Percentiles rank a stretch among this genome's conserved stretches.
Conservation (phyloP, 1,284 basidiomycete genomes). For the Polyporus tsugae region DNA sequence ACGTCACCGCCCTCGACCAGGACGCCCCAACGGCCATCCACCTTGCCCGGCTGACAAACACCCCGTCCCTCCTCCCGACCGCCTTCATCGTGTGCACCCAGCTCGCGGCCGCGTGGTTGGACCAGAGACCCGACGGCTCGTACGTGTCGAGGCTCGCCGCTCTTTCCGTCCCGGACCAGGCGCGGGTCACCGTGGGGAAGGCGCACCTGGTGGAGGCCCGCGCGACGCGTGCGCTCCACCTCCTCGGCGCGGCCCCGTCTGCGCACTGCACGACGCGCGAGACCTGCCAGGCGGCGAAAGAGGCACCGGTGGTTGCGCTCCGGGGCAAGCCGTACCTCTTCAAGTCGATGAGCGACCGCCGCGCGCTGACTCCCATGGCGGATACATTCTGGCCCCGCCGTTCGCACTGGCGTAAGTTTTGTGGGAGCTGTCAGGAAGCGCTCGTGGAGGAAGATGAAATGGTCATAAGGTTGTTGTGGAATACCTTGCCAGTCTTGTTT, state of each 20-base stretch:
- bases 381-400: neutral
- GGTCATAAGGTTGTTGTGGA: neutral
- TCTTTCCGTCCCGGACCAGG: neutral
- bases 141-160: neutral
- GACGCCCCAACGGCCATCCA: slow-evolving; percentile 17
- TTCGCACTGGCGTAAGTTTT: neutral
- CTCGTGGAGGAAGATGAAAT: neutral
- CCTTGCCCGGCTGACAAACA: slow-evolving; percentile 17
- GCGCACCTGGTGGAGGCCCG: neutral
- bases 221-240: neutral
- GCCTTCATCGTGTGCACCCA: slow-evolving; percentile 18
- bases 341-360: neutral
- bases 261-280: neutral
- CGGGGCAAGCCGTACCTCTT: neutral
- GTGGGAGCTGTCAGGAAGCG: neutral
- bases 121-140: neutral
- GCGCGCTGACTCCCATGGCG: slow-evolving; percentile 3
- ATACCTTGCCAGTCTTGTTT: neutral
- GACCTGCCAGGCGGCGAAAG: neutral
- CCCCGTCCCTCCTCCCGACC: slow-evolving; percentile 14
- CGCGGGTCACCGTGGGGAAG: neutral
- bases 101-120: neutral
- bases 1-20: neutral
- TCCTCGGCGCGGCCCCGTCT: neutral
- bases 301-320: neutral